Evolutionary conservation across 2,329 filamentous ascomycete genomes (phyloP), one percentile per base, ranked within the genome.

Genomic region (Aspergillus puulaauensis): DNA sequence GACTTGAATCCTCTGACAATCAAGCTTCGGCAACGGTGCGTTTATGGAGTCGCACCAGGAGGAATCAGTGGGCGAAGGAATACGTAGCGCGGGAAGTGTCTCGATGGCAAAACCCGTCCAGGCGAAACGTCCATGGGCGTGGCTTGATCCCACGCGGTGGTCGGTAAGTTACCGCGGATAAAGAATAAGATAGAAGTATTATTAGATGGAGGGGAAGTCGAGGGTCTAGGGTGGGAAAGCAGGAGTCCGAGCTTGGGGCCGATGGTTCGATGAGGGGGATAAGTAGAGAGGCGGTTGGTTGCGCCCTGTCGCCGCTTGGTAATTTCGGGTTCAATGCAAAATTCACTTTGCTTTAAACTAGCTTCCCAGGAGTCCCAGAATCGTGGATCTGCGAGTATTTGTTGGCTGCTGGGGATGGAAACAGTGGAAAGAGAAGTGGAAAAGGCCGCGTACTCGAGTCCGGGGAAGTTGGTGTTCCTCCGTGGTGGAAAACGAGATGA

Each of bases 101-200:
- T 65, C 17, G 60, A 59, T 40, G 54, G 57, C 57, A 62, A 52
- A 59, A 56, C 57, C 39, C 52, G 53, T 44, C 47, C 39, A 56
- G 57, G 56, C 57, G 56, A 60, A 61, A 66, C 54, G 59, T 65
- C 65, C 65, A 67, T 67, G 61, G 60, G 60, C 64, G 40, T 59
- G 55, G 52, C 44, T 53, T 46, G 53, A 54, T 58, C 54, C 57
- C 57, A 60, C 59, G 62, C 47, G 52, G 58, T 61, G 58, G 43
- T 58, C 52, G 57, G 47, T 58, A 59, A 58, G 54, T 58, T 50
- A 54, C 56, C 50, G 57, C 51, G 52, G 56, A 57, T 54, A 50
- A 49, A 49, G 52, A 17, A 44, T 45, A 54, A 33, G 41, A 35
- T 47, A 37, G 24, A 17, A 17, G 17, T 43, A 24, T 33, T 50